A percentile compares a stretch with the other conserved stretches of the same genome.
Conservation (phyloP, 352 stramenopile species). For the Globisporangium spinosum region DNA sequence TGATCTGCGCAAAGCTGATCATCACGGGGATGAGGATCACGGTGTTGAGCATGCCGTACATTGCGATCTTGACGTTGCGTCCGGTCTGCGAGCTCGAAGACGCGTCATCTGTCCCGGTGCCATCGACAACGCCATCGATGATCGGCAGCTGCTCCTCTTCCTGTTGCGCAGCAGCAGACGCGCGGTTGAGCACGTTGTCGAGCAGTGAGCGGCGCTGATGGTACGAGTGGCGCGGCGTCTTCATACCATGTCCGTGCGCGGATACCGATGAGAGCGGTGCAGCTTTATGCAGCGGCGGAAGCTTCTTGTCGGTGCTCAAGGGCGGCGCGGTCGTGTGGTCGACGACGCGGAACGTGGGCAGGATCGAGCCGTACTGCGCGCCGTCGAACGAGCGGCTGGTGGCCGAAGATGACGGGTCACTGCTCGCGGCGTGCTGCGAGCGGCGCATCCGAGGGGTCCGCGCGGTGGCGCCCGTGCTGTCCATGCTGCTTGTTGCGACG, state of each 20-base stretch:
- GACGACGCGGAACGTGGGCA: constrained; percentile 17
- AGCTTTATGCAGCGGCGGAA: constrained; percentile 13
- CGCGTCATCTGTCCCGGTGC: neutral
- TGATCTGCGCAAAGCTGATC: constrained; percentile 94
- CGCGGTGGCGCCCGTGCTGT: constrained; percentile 75
- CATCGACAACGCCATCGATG: neutral
- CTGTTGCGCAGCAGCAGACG: constrained; percentile 1
- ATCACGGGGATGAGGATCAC: constrained; percentile 92
- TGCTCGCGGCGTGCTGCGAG: constrained; percentile 19
- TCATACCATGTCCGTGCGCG: constrained; percentile 18
- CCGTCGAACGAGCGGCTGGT: constrained; percentile 35
- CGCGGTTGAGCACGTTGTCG: constrained; percentile 4
- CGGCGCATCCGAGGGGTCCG: constrained; percentile 55
- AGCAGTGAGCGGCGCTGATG: constrained; percentile 28
- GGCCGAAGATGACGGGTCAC: constrained; percentile 20
- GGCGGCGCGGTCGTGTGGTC: neutral
- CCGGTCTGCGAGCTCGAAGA: constrained; percentile 15
- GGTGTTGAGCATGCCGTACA: constrained; percentile 92
- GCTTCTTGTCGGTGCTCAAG: neutral
- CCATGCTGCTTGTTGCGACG: constrained; percentile 32
- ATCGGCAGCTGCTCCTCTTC: constrained; percentile 15
- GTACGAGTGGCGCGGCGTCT: constrained; percentile 54
- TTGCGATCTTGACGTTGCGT: constrained; percentile 50
- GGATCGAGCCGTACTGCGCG: constrained; percentile 19
- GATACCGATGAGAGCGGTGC: neutral